Conservation (phyloP, 2,329 filamentous ascomycete genomes). For the Aspergillus phoenicis region DNA sequence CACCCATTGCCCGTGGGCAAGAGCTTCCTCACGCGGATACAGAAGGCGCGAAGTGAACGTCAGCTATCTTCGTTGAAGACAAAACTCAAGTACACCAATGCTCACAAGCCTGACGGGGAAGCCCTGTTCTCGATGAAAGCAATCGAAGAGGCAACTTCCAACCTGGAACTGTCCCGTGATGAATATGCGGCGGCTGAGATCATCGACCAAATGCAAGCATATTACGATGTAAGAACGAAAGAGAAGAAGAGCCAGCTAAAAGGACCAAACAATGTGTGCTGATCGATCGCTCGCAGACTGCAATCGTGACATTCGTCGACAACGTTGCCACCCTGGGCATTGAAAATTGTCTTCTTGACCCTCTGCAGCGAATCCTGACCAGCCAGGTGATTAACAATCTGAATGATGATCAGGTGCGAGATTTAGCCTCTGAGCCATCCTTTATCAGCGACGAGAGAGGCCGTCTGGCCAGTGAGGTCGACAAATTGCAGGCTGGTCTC, state of each 20-base stretch:
- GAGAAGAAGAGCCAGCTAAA: neutral
- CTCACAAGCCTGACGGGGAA: neutral
- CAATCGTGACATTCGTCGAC: constrained; percentile 50
- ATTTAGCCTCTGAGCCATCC: constrained; percentile 43
- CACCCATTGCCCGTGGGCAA: constrained; percentile 27
- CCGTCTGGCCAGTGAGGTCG: constrained; percentile 20
- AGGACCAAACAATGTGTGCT: neutral
- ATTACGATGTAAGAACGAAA: constrained; percentile 24
- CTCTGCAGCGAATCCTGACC: constrained; percentile 48
- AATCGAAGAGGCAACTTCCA: neutral
- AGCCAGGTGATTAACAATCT: constrained; percentile 41
- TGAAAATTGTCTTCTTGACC: constrained; percentile 52
- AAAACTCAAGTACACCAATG: too few relatives aligned
- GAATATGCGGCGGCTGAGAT: constrained; percentile 45
- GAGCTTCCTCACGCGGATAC: constrained; percentile 18
- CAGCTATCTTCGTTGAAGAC: constrained; percentile 9
- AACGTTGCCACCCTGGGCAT: constrained; percentile 53
- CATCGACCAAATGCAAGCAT: constrained; percentile 48
- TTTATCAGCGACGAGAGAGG: constrained; percentile 19
- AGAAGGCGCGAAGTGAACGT: constrained; percentile 10
- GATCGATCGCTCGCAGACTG: constrained; percentile 19
- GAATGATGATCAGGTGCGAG: constrained; percentile 30
- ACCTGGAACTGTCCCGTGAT: constrained; percentile 16
- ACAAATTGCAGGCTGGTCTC: constrained; percentile 19
- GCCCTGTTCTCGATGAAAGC: neutral